Evolutionary conservation across 2,329 filamentous ascomycete genomes (phyloP).

Genomic region (Drechslerella dactyloides): DNA sequence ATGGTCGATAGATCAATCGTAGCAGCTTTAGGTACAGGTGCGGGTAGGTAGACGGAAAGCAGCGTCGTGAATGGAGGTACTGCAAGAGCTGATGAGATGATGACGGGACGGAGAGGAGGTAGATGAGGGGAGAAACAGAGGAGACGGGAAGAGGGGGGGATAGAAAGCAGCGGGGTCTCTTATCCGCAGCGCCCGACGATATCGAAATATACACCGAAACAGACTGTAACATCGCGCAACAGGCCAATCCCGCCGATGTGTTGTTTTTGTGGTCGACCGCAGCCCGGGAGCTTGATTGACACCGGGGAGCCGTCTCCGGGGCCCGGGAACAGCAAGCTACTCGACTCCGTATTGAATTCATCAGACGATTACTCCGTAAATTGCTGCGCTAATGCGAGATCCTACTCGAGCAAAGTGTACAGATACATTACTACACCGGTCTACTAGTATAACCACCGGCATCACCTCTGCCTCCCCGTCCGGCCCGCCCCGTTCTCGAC

Average conservation of each 20-base stretch:
- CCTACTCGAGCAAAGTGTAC: neutral
- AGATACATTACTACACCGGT: neutral
- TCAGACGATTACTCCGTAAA: too few relatives aligned
- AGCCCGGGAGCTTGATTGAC: neutral
- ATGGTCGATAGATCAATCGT: neutral
- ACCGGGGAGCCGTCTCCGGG: neutral
- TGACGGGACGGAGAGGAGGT: neutral
- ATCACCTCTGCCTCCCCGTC: neutral
- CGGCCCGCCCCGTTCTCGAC: conserved; percentile 7
- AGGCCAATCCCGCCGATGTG: neutral
- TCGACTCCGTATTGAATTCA: too few relatives aligned
- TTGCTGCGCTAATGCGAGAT: neutral
- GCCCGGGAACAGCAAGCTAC: too few relatives aligned
- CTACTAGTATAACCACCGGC: neutral
- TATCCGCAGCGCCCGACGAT: too few relatives aligned
- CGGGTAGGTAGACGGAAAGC: neutral
- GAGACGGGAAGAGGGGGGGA: neutral
- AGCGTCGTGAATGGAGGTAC: neutral
- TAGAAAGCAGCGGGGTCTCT: neutral
- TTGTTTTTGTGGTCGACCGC: conserved; percentile 18
- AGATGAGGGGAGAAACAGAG: neutral
- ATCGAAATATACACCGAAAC: neutral
- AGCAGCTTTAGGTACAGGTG: neutral
- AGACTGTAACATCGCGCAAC: neutral
- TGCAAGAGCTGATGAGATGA: too few relatives aligned